Evolutionary conservation across 2,329 filamentous ascomycete genomes (phyloP).

Genomic region (Aureobasidium sp.): DNA sequence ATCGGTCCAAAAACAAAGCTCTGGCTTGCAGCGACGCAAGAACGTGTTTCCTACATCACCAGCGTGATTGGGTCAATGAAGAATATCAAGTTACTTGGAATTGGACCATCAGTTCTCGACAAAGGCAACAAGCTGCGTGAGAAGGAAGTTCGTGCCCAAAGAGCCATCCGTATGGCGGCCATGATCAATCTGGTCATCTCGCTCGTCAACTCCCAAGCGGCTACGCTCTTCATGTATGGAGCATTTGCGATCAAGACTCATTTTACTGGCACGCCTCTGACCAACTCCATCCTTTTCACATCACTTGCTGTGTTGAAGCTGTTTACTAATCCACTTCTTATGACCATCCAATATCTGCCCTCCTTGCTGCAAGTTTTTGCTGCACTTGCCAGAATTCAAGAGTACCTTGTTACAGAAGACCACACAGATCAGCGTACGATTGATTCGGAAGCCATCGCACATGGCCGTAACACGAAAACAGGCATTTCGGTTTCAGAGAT

Average conservation of each 20-base stretch:
- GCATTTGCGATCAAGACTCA: slow-evolving; percentile 18
- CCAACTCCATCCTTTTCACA: slow-evolving; percentile 19
- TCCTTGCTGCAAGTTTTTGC: slow-evolving; percentile 16
- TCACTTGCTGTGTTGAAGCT: slow-evolving; percentile 22
- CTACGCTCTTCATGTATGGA: slow-evolving; percentile 17
- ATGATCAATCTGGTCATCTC: slow-evolving; percentile 17
- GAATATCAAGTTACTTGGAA: slow-evolving; percentile 21
- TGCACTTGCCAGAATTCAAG: slow-evolving; percentile 19
- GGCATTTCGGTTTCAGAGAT: not conserved
- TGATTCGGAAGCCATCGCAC: not conserved
- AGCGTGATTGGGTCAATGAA: slow-evolving; percentile 18
- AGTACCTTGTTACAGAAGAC: slow-evolving; percentile 14
- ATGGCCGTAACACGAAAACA: not conserved
- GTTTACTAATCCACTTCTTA: slow-evolving; percentile 18
- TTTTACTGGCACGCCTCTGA: slow-evolving; percentile 12
- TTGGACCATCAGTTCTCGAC: slow-evolving; percentile 16
- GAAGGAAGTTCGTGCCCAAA: slow-evolving; percentile 17
- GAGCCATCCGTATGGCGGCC: slow-evolving; percentile 14
- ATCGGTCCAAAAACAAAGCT: slow-evolving; percentile 17
- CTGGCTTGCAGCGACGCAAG: slow-evolving; percentile 19
- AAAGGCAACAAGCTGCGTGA: slow-evolving; percentile 17
- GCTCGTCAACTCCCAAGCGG: slow-evolving; percentile 19
- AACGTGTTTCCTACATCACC: slow-evolving; percentile 19
- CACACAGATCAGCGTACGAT: slow-evolving; percentile 5
- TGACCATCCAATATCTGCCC: slow-evolving; percentile 17